Evolutionary conservation across 2,329 filamentous ascomycete species (phyloP).

Genomic region (Exophiala aquamarina): DNA sequence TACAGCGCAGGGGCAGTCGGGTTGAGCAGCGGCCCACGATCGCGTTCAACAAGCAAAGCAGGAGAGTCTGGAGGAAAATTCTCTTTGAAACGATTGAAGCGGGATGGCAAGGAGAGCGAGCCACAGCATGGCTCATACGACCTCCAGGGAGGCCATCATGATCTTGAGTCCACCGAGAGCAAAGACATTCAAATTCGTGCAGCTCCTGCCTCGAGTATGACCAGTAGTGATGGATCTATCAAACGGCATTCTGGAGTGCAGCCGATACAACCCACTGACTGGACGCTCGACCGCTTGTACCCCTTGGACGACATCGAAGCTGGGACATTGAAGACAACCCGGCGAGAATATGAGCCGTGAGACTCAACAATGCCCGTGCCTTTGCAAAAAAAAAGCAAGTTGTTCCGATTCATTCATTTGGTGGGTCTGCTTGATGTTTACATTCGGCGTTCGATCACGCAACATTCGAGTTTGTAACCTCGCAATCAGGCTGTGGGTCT

Average conservation of each 20-base stretch:
- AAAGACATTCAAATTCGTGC: constrained; percentile 14
- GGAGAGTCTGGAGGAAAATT: constrained; percentile 5
- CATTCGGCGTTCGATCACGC: no score
- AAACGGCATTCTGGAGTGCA: background rate
- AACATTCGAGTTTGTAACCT: no score
- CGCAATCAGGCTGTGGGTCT: no score
- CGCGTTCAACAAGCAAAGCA: constrained; percentile 11
- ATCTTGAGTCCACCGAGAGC: constrained; percentile 1
- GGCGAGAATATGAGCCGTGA: constrained; percentile 18
- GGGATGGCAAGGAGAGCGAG: background rate
- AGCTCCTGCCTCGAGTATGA: constrained; percentile 16
- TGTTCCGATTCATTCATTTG: no score
- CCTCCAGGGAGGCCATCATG: constrained; percentile 1
- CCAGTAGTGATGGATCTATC: constrained; percentile 17
- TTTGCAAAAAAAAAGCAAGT: no score
- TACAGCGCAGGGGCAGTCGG: constrained; percentile 15
- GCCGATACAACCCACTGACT: constrained; percentile 10
- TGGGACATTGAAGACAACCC: constrained; percentile 9
- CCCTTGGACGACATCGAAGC: constrained; percentile 26
- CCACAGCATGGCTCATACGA: background rate
- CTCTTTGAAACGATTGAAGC: constrained; percentile 10
- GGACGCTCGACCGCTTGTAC: constrained; percentile 27
- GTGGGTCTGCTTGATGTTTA: no score
- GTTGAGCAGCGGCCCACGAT: constrained; percentile 8
- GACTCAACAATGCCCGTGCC: no score